A percentile compares a stretch with the other conserved stretches of the same genome.
These are phyloP conservation scores for Ceratocystis papillata DNA, from an alignment of 2,329 filamentous ascomycete genomes.

Conservation along the genomic window DNA sequence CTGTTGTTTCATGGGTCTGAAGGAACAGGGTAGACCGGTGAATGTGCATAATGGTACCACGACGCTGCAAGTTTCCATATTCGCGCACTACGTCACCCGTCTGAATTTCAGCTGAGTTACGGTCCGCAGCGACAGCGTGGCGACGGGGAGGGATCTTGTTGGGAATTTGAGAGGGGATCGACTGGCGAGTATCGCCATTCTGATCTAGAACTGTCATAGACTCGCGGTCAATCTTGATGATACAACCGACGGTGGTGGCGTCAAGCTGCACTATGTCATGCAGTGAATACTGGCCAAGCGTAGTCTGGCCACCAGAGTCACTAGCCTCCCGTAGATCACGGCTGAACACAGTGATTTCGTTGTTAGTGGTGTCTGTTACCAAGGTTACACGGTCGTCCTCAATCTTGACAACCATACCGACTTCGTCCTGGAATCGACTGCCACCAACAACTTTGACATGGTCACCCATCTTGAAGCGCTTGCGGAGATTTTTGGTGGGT, in stretches of 20 bases:
- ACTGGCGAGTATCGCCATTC: conserved; percentile 66
- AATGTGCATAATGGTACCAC: conserved; percentile 86
- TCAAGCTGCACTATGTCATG: conserved; percentile 93
- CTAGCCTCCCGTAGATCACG: conserved; percentile 90
- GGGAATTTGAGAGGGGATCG: conserved; percentile 83
- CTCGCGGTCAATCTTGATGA: conserved; percentile 92
- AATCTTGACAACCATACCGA: conserved; percentile 93
- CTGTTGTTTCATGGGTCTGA: conserved; percentile 69
- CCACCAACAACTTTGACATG: conserved; percentile 98
- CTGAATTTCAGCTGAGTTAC: conserved; percentile 85
- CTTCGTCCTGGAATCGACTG: conserved; percentile 86
- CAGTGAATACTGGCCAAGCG: conserved; percentile 78
- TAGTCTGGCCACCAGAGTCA: conserved; percentile 76
- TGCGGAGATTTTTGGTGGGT: conserved; percentile 81
- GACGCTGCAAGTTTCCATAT: conserved; percentile 69
- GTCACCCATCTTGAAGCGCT: conserved; percentile 85
- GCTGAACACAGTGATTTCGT: conserved; percentile 94
- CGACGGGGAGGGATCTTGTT: conserved; percentile 77
- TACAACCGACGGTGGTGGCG: conserved; percentile 78
- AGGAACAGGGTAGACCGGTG: conserved; percentile 87
- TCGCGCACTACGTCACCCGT: conserved; percentile 89
- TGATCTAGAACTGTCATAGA: conserved; percentile 84
- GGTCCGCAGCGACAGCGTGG: conserved; percentile 80
- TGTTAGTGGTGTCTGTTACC: conserved; percentile 82
- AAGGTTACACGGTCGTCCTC: conserved; percentile 86